Base-by-base conservation (phyloP, 139 green algal species). In the Chlorella sp. region DNA sequence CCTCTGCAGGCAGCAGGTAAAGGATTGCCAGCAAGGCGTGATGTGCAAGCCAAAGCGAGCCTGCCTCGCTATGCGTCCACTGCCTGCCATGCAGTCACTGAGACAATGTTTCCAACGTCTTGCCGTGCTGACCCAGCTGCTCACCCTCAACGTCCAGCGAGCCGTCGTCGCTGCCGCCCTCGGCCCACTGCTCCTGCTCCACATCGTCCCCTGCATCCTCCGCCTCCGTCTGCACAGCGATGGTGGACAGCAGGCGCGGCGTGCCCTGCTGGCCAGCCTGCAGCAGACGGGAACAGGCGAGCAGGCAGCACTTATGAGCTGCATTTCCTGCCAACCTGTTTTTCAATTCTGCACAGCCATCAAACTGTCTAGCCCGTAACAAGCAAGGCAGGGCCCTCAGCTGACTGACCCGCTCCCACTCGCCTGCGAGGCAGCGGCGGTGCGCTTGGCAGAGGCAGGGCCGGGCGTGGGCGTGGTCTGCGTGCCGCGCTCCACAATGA, bases 211-310 rank as follows among this genome's bases (percentile, higher is more conserved):
- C 67, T 15, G 15, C 56, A n/a, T 85, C 67, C 47, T 69, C 80
- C 30, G 44, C 80, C 65, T 78, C 80, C 2, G 65, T 69, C 32
- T 78, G 44, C 20, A 85, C 41, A 55, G 36, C 80, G 4, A 85
- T 85, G 41, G 82, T 82, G 82, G 82, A 82, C 44, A 70, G 82
- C 74, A 82, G 67, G 63, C 74, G 68, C 3, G 44, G 78, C n/a
- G 78, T 64, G 63, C 38, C 39, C 28, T 75, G 39, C 18, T 41
- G 12, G 74, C 21, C 55, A 11, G 47, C 55, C 74, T 69, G 74
- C 74, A 39, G 13, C 7, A 23, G 51, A 11, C 7, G 11, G 44
- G 44, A 21, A 60, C 11, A 15, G 44, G 44, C 7, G 11, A 60
- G 51, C 51, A 21, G 51, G 51, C 51, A 60, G 51, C 51, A 60